Evolutionary conservation across 805 yeast genomes (phyloP), one percentile per base, ranked within the genome.

Genomic region (Peterozyma xylosa): DNA sequence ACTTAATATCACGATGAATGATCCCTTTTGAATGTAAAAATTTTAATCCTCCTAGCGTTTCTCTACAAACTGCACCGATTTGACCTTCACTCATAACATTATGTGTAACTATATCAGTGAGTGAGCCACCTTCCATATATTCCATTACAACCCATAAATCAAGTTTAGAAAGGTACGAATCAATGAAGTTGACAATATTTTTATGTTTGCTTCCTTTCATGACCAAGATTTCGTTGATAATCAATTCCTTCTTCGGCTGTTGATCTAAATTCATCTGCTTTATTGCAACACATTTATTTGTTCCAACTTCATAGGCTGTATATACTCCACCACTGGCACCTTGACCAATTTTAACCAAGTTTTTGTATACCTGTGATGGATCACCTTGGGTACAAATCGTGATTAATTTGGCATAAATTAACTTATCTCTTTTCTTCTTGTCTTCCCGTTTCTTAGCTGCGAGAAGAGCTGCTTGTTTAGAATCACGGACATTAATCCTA

Each of bases 291-390:
- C 79, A 71, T 30, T 67, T 66, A 44, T 70, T 69, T 17, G 72
- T 70, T 14, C 73, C 72, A 32, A 64, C 58, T 51, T 81, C 85
- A 53, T 81, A 77, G 0, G 97, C 97, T 30, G 93, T 87, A 56
- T 82, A 93, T 30, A 93, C 99, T 35, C 96, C 96, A 43, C 99
- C 99, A 13, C 95, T 83, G 0, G 99, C 99, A 57, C 99, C 99
- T 66, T 93, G 99, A 1, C 99, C 99, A 50, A 93, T 83, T 61
- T 91, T 90, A 34, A 76, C 73, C 49, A 91, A 70, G 56, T 80
- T 81, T 38, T 71, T 68, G 62, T 86, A 93, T 40, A 75, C 59
- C 43, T 68, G 69, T 30, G 79, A 76, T 11, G 99, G 99, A 63
- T 93, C 95, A 7, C 90, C 93, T 30, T 77, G 80, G 2, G 88